Base-by-base conservation (phyloP, 2,329 filamentous ascomycete genomes). In the Aphanocladium album region DNA sequence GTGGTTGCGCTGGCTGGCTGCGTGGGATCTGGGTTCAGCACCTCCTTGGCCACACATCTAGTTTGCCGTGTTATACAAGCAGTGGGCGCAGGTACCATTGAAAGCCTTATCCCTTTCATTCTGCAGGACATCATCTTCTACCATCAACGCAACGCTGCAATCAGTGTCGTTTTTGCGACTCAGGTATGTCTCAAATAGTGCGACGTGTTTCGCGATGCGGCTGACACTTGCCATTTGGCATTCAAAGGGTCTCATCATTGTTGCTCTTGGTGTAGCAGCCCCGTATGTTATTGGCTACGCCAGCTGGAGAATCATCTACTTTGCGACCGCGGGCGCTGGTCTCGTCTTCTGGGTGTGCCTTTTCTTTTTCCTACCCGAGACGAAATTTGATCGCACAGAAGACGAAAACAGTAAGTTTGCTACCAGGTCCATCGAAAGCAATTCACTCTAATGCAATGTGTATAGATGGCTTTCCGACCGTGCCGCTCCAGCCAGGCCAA, bases 81-180 rank as follows among this genome's bases (percentile, higher is more conserved):
- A 0, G 63, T 76, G 9, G 74, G 73, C 1, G 72, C 71, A 0
- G 73, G 73, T 4, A 68, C 73, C 0, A 71, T 73, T 17, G 72
- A 74, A 62, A 71, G 73, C 1, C 60, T 76, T 21, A 69, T 76
- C 7, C 74, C 74, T 2, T 66, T 76, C 12, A 72, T 76, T 35
- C 69, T 74, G 1, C 73, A 76, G 66, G 74, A 76, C 45, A 68
- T 76, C 43, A 70, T 74, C 47, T 76, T 76, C 35, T 69, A 75
- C 19, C 74, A 76, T 58, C 68, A 76, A 67, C 69, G 74, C 4
- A 73, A 72, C 62, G 66, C 66, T 56, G 73, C 69, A 12, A 68
- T 74, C 43, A 69, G 73, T 11, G 64, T 68, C 6, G 65, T 74
- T 21, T 64, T 71, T 41, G 65, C 69, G 1, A 69, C 67, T 17